Evolutionary conservation across 2,329 filamentous ascomycete species (phyloP).

Genomic region (Dothiorella sarmentorum): DNA sequence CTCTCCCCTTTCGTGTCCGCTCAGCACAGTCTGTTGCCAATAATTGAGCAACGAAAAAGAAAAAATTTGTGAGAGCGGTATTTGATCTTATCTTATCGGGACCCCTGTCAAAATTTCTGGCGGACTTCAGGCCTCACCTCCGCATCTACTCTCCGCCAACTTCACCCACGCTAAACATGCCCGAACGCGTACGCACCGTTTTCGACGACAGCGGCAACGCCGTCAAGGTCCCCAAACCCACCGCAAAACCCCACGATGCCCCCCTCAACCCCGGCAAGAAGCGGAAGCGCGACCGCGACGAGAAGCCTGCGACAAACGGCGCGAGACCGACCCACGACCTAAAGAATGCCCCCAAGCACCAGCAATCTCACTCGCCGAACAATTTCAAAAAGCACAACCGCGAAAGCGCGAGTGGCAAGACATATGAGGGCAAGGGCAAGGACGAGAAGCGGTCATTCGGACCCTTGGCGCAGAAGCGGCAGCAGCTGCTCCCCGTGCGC

Average conservation of each 20-base stretch:
- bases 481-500: conserved; percentile 50
- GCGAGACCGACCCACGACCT: not conserved
- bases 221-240: conserved; percentile 17
- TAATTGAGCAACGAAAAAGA: too few species aligned
- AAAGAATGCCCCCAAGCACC: not conserved
- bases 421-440: not conserved
- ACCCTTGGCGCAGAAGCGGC: conserved; percentile 43
- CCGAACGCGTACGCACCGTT: conserved; percentile 40
- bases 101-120: conserved; percentile 19
- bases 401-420: not conserved
- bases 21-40: too few species aligned
- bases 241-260: not conserved
- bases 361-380: not conserved
- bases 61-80: too few species aligned
- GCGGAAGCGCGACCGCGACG: conserved; percentile 28
- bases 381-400: not conserved
- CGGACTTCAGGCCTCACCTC: not conserved
- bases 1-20: too few species aligned
- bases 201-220: conserved; percentile 33
- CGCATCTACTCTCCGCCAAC: not conserved
- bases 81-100: conserved; percentile 16
- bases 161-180: conserved; percentile 33
- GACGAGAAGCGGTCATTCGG: not conserved
- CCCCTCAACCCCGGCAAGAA: conserved; percentile 28
- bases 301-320: not conserved